A percentile compares a stretch with the other conserved stretches of the same genome.
These are phyloP conservation scores for Trematosphaeria pertusa DNA, from an alignment of 2,329 filamentous ascomycete genomes.

Conservation along the genomic window DNA sequence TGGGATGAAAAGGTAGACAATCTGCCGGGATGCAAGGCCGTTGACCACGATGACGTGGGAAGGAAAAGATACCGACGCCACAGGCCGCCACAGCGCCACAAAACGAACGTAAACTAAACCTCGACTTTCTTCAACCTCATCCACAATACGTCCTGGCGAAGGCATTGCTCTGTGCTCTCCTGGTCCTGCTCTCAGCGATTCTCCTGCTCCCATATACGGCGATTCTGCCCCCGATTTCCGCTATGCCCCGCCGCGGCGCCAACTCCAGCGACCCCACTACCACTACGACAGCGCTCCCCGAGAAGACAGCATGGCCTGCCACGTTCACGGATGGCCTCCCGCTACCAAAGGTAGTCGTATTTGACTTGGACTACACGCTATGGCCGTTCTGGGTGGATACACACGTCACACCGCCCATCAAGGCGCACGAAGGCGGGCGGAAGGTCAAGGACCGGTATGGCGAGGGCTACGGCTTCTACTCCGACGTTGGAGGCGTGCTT, in stretches of 20 bases:
- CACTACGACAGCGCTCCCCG: slow-evolving; percentile 45
- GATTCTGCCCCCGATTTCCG: background rate
- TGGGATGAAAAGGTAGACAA: no score
- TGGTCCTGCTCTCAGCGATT: background rate
- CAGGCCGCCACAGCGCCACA: background rate
- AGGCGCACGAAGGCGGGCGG: slow-evolving; percentile 52
- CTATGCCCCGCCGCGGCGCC: slow-evolving; percentile 41
- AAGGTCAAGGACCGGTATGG: slow-evolving; percentile 61
- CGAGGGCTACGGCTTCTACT: slow-evolving; percentile 56
- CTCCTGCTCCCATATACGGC: background rate
- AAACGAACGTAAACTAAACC: background rate
- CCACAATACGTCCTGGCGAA: background rate
- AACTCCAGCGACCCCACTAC: slow-evolving; percentile 32
- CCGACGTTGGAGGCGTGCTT: slow-evolving; percentile 52
- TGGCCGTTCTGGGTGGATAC: slow-evolving; percentile 99
- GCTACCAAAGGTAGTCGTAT: slow-evolving; percentile 83
- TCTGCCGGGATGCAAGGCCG: no score
- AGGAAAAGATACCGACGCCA: no score
- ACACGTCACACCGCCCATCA: slow-evolving; percentile 79
- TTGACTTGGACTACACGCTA: slow-evolving; percentile 97
- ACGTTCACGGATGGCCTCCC: slow-evolving; percentile 72
- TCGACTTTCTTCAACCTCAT: background rate
- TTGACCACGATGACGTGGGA: no score
- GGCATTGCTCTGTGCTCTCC: background rate
- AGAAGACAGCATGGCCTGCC: slow-evolving; percentile 51